Base-by-base conservation (phyloP, 139 green algal genomes). In the Auxenochlorella pyrenoidosa region DNA sequence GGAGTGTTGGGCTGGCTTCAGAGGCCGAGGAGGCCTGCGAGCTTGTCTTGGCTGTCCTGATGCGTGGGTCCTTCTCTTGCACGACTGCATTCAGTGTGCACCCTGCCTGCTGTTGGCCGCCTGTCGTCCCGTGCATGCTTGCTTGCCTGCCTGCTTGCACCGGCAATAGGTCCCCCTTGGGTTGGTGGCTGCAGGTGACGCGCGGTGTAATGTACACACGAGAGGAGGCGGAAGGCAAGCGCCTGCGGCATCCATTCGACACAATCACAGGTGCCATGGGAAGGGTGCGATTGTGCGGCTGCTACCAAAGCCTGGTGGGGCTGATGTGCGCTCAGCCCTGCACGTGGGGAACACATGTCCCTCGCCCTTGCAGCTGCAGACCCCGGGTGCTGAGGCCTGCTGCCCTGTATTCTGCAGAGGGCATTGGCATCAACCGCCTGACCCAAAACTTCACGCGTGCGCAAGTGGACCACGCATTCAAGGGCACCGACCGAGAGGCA, bases 341-440 rank as follows among this genome's bases (percentile, higher is more conserved):
- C 47, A 54, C 10, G 47, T 10, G 10, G 10, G 47, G 47, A 54
- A 54, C 47, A n/a, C 47, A 54, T 10, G 47, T 54, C 47, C 47
- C 47, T 10, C 6, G 47, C 10, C 47, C 47, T 54, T 54, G 47
- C 47, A 6, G 47, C 47, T 54, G 47, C 47, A 54, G 10, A 10
- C 47, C 47, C 47, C n/a, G 6, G 8, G 47, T 10, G 10, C 47
- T 10, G 47, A 54, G 47, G 47, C 47, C 10, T 54, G 47, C 47
- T 54, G 47, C 47, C 47, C 47, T 54, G 47, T 41, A 10, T 80
- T 21, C 36, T 51, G 59, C 24, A 85, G 95, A 97, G 90, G 96
- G 97, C 75, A 94, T 99, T 4, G 97, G 97, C 65, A 94, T 99
- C 89, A 99, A 99, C 91, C 93, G 97, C 22, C 86, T 98, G 24